phyloP scores from a whole-genome alignment of 2,329 filamentous ascomycete genomes.

The Xylariaceae sp. region DNA sequence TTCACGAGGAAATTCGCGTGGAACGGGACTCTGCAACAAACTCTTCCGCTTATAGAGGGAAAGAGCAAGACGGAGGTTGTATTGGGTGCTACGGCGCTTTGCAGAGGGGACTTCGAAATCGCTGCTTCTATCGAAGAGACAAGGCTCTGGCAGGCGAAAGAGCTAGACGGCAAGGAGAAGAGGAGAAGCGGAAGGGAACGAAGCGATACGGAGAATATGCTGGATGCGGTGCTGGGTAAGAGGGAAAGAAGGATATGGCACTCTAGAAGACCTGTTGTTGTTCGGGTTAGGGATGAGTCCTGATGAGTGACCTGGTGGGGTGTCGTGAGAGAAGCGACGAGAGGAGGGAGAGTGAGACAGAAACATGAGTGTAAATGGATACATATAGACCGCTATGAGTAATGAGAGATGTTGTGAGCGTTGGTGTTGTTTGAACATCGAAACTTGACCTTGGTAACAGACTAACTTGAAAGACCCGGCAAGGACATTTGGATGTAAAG shows the following conservation, averaged over 20 bases:
- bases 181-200: constrained; percentile 25
- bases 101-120: constrained; percentile 79
- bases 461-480: too few relatives aligned
- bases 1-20: constrained; percentile 78
- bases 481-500: too few relatives aligned
- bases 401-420: constrained; percentile 4
- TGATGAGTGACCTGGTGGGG: constrained; percentile 6
- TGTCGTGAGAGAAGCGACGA: neutral
- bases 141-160: constrained; percentile 44
- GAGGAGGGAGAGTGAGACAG: neutral
- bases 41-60: constrained; percentile 61
- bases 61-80: constrained; percentile 58
- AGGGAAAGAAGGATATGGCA: constrained; percentile 65
- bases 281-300: constrained; percentile 50
- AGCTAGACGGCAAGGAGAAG: neutral
- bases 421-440: neutral
- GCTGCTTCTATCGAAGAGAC: constrained; percentile 80
- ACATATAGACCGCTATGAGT: constrained; percentile 6
- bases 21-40: constrained; percentile 79
- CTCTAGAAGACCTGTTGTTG: constrained; percentile 53
- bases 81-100: constrained; percentile 72
- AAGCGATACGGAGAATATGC: constrained; percentile 55
- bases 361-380: constrained; percentile 2
- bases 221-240: constrained; percentile 57
- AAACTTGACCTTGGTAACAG: too few relatives aligned